Conservation (phyloP, 2,329 filamentous ascomycete genomes). For the Alternaria gaisen region DNA sequence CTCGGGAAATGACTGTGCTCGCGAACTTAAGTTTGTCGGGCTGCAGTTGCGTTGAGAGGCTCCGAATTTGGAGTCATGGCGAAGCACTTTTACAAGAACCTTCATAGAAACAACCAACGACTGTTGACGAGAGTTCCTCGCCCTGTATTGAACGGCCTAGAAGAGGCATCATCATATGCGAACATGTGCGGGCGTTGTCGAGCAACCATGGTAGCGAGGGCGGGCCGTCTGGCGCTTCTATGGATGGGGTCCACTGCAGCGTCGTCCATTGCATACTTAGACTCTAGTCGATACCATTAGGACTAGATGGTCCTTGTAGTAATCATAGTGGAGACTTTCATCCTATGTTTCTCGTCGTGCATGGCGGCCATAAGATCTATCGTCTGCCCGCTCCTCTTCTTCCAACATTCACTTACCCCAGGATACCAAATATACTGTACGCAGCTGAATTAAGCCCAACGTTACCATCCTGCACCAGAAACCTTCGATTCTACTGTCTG, state of each 20-base stretch:
- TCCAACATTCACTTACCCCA: not conserved
- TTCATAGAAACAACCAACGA: too few species aligned
- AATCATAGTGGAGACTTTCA: not conserved
- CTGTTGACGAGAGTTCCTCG: not conserved
- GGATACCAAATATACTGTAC: not conserved
- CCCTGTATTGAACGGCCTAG: not conserved
- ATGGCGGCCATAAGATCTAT: not conserved
- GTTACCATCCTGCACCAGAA: too few species aligned
- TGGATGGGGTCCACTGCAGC: slow-evolving; percentile 6
- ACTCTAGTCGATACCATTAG: not conserved
- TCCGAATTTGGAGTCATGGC: not conserved
- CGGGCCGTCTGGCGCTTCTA: slow-evolving; percentile 12
- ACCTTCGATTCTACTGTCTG: not conserved
- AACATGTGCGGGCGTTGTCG: not conserved
- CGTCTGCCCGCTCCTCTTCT: not conserved
- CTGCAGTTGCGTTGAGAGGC: not conserved
- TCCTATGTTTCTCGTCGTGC: not conserved
- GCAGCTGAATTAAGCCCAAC: not conserved
- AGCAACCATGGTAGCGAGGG: slow-evolving; percentile 16
- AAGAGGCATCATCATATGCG: not conserved
- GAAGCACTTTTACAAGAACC: not conserved
- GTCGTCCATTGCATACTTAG: slow-evolving; percentile 1
- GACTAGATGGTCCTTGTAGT: not conserved
- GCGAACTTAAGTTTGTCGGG: not conserved
- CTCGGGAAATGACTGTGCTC: too few species aligned